Conservation (phyloP, 306 rosid species). For the Rosa multiflora region DNA sequence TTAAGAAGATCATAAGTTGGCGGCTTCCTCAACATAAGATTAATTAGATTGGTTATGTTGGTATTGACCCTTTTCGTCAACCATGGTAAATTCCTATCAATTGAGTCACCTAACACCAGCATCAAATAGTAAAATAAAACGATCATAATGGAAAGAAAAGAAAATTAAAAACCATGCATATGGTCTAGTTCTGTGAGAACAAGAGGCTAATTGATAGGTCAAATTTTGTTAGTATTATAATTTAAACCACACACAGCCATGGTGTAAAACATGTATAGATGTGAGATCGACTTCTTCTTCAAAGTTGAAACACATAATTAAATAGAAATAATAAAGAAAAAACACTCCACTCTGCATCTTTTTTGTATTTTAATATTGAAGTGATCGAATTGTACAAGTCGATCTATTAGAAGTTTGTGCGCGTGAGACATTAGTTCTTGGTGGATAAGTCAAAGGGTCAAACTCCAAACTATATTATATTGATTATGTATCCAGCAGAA, state of each 20-base stretch:
- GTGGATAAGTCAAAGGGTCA: conserved; percentile 15
- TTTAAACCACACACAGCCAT: background rate
- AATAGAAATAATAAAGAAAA: background rate
- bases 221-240: background rate
- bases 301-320: background rate
- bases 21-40: no score
- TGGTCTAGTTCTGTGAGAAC: background rate
- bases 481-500: background rate
- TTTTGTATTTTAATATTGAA: background rate
- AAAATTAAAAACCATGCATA: background rate
- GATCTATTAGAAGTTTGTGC: background rate
- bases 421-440: conserved; percentile 1
- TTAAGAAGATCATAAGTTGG: no score
- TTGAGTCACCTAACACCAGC: background rate
- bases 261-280: background rate
- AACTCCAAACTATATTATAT: background rate
- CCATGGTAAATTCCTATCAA: background rate
- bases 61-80: background rate
- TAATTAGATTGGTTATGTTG: no score
- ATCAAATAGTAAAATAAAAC: background rate
- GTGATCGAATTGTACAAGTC: background rate
- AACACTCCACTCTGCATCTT: background rate
- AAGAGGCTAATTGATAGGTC: conserved; percentile 5
- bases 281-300: background rate
- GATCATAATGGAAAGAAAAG: background rate